A percentile compares a stretch with the other conserved stretches of the same genome.
Evolutionary conservation across 768 basidiomycete species (phyloP).

Genomic region (Trametes cinnabarina): DNA sequence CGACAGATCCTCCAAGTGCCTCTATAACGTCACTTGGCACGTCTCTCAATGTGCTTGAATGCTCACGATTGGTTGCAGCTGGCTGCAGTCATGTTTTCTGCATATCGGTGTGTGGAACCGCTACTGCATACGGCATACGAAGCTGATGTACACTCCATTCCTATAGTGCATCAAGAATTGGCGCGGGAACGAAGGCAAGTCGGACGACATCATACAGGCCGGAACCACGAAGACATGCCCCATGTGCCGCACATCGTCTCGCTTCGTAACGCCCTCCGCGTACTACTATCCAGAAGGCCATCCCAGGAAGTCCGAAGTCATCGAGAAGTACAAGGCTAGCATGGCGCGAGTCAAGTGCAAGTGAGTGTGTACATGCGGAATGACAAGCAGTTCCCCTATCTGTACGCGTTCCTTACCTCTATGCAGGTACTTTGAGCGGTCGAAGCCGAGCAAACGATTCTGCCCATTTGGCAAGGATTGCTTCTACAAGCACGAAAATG

Average conservation of each 20-base stretch:
- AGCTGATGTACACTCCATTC: neutral
- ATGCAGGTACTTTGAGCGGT: slow-evolving; percentile 60
- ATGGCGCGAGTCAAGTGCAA: slow-evolving; percentile 70
- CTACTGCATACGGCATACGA: neutral
- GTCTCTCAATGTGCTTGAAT: slow-evolving; percentile 4
- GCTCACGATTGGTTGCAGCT: slow-evolving; percentile 36
- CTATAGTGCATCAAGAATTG: slow-evolving; percentile 74
- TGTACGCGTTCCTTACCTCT: neutral
- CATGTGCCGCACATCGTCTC: slow-evolving; percentile 66
- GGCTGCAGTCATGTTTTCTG: slow-evolving; percentile 82
- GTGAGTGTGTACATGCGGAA: slow-evolving; percentile 40
- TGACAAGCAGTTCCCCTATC: neutral
- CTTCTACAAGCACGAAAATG: slow-evolving; percentile 71
- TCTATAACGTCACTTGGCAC: too few relatives aligned
- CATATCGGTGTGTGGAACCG: slow-evolving; percentile 46
- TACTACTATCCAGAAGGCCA: slow-evolving; percentile 57
- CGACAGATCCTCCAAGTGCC: too few relatives aligned
- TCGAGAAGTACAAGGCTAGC: slow-evolving; percentile 65
- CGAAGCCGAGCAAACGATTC: slow-evolving; percentile 46
- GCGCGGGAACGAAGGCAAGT: slow-evolving; percentile 61
- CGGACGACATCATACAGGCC: slow-evolving; percentile 48
- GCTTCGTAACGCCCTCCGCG: slow-evolving; percentile 74
- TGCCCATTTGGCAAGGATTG: slow-evolving; percentile 83
- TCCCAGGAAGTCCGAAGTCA: slow-evolving; percentile 47
- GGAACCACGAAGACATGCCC: slow-evolving; percentile 75